Conservation (phyloP, 805 yeast species). For the Starmera amethionina region DNA sequence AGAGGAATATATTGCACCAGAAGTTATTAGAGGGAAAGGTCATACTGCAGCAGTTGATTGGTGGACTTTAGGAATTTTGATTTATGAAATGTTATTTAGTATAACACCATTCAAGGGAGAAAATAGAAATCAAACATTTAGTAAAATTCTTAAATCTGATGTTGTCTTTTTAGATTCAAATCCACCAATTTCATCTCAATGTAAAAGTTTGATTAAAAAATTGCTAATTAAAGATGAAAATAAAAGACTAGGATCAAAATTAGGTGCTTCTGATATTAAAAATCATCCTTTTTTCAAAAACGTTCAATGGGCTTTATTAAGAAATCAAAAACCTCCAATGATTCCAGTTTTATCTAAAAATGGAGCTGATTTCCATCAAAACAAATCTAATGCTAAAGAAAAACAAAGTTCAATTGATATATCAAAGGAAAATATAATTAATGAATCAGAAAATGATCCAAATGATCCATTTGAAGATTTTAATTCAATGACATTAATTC, state of each 20-base stretch:
- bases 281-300: conserved; percentile 85
- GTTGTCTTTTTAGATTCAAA: conserved; percentile 68
- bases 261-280: conserved; percentile 94
- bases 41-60: conserved; percentile 98
- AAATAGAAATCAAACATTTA: conserved; percentile 81
- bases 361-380: conserved; percentile 40
- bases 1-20: conserved; percentile 98
- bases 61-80: conserved; percentile 96
- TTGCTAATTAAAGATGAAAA: conserved; percentile 81
- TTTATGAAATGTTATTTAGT: conserved; percentile 92
- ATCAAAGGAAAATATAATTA: conserved; percentile 17
- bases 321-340: conserved; percentile 94
- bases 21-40: conserved; percentile 93
- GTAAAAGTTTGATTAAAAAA: conserved; percentile 74
- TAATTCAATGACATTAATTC: conserved; percentile 78
- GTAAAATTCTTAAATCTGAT: conserved; percentile 77
- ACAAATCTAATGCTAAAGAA: conserved; percentile 5
- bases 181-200: conserved; percentile 54
- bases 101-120: conserved; percentile 94
- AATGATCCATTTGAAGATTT: conserved; percentile 79
- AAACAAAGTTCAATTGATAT: conserved; percentile 18
- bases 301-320: conserved; percentile 89
- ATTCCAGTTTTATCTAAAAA: conserved; percentile 65
- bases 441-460: conserved; percentile 25
- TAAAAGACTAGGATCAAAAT: conserved; percentile 80